A percentile compares a stretch with the other conserved stretches of the same genome.
Evolutionary conservation across 352 stramenopile species (phyloP).

Genomic region (Globisporangium solare): DNA sequence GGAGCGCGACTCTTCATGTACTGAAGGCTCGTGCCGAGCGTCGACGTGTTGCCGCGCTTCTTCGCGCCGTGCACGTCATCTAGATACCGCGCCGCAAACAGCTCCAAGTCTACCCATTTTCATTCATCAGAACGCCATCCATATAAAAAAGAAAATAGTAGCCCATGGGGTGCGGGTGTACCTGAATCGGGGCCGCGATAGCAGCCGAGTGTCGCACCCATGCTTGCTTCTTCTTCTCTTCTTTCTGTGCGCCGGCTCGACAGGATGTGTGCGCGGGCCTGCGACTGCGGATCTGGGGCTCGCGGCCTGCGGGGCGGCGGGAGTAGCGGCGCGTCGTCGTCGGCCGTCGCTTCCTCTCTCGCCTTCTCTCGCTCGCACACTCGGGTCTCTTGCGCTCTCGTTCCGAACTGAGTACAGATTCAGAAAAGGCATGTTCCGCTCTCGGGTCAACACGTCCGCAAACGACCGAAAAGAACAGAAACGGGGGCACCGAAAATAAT

Average conservation of each 20-base stretch:
- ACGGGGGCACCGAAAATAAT: background rate
- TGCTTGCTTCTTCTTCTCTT: conserved; percentile 7
- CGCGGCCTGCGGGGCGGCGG: no score
- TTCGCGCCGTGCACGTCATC: conserved; percentile 9
- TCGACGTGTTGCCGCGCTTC: background rate
- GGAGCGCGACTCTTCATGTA: background rate
- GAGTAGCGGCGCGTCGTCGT: background rate
- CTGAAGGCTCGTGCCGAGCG: conserved; percentile 4
- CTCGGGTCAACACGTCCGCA: no score
- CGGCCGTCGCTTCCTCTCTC: background rate
- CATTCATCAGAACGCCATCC: background rate
- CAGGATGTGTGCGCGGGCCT: no score
- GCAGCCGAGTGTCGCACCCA: conserved; percentile 60
- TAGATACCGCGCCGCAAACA: conserved; percentile 1
- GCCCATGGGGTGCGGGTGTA: no score
- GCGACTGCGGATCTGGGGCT: no score
- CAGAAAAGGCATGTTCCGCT: conserved; percentile 1
- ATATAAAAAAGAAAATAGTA: background rate
- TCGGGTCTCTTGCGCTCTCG: background rate
- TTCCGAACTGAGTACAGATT: conserved; percentile 9
- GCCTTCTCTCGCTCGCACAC: background rate
- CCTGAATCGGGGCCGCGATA: conserved; percentile 26
- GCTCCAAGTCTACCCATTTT: background rate
- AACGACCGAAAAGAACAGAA: conserved; percentile 4
- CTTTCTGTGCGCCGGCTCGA: no score